Percentiles rank a stretch among this genome's conserved stretches.
Evolutionary conservation across 176 grass and related monocot species (phyloP).

Genomic region (Aechmea fasciata): DNA sequence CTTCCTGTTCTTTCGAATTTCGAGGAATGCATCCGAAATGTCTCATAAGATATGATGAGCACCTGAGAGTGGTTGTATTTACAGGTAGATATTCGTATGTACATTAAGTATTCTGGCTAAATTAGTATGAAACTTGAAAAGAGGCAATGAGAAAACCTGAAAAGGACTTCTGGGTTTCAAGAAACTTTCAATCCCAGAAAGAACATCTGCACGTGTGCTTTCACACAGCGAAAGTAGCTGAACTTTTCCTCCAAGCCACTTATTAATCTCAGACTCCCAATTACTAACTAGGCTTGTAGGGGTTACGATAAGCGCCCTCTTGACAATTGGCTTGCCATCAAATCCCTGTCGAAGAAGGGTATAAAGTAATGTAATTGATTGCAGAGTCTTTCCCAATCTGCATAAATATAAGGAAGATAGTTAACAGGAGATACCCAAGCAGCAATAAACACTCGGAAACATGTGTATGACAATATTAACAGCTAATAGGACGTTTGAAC

Average conservation of each 20-base stretch:
- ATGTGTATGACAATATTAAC: constrained; percentile 1
- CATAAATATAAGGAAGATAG: constrained; percentile 18
- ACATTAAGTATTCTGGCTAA: constrained; percentile 9
- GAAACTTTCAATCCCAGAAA: constrained; percentile 90
- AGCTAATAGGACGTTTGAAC: constrained; percentile 4
- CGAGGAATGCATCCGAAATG: constrained; percentile 91
- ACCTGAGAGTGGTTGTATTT: constrained; percentile 46
- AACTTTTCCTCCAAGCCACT: constrained; percentile 78
- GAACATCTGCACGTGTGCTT: constrained; percentile 82
- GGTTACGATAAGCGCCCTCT: constrained; percentile 72
- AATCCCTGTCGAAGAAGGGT: constrained; percentile 87
- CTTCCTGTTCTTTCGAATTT: constrained; percentile 85
- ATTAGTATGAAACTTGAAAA: constrained; percentile 11
- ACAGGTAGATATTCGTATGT: background rate
- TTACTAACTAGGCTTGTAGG: constrained; percentile 97
- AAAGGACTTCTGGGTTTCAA: constrained; percentile 60
- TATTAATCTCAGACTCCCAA: constrained; percentile 91
- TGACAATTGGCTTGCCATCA: constrained; percentile 88
- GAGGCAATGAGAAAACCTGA: constrained; percentile 46
- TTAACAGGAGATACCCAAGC: constrained; percentile 10
- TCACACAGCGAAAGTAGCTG: constrained; percentile 78
- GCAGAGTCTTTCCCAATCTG: constrained; percentile 95
- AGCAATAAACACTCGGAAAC: constrained; percentile 8
- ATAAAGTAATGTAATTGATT: constrained; percentile 84
- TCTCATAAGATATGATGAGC: constrained; percentile 95